These are phyloP conservation scores for Calonectria henricotiae DNA, from an alignment of 2,329 filamentous ascomycete species.

Conservation along the genomic window DNA sequence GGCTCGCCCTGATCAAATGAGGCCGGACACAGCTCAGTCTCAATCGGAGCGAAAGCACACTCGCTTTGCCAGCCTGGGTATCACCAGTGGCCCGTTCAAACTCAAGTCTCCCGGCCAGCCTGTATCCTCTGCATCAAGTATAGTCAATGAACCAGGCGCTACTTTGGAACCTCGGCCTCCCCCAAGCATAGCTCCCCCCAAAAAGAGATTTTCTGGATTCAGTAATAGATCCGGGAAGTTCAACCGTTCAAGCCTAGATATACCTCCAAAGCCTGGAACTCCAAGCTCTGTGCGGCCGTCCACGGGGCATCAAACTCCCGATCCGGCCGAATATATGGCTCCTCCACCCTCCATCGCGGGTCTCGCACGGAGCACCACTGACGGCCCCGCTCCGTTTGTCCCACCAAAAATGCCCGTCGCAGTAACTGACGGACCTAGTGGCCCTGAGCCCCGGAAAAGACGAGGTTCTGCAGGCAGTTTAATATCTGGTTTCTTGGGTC, in stretches of 20 bases:
- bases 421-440: slow-evolving; percentile 24
- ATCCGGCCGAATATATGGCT: slow-evolving; percentile 37
- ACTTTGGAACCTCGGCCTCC: slow-evolving; percentile 35
- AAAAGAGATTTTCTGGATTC: slow-evolving; percentile 66
- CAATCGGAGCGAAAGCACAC: slow-evolving; percentile 60
- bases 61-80: slow-evolving; percentile 56
- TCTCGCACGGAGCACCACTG: slow-evolving; percentile 49
- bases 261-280: slow-evolving; percentile 41
- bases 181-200: slow-evolving; percentile 48
- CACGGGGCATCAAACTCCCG: slow-evolving; percentile 40
- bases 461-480: slow-evolving; percentile 54
- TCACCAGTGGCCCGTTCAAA: slow-evolving; percentile 42
- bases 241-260: slow-evolving; percentile 46
- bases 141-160: slow-evolving; percentile 45
- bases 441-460: slow-evolving; percentile 48
- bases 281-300: slow-evolving; percentile 43
- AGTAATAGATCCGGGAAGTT: slow-evolving; percentile 55
- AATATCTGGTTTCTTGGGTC: slow-evolving; percentile 54
- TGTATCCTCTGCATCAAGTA: slow-evolving; percentile 48
- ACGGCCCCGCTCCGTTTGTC: slow-evolving; percentile 41
- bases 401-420: slow-evolving; percentile 39
- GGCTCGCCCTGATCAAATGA: slow-evolving; percentile 39
- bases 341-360: slow-evolving; percentile 37
- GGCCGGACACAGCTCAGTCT: slow-evolving; percentile 46
- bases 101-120: slow-evolving; percentile 40